These are phyloP conservation scores for Exutisphaerella laricina DNA, from an alignment of 2,329 filamentous ascomycete species.

Conservation along the genomic window DNA sequence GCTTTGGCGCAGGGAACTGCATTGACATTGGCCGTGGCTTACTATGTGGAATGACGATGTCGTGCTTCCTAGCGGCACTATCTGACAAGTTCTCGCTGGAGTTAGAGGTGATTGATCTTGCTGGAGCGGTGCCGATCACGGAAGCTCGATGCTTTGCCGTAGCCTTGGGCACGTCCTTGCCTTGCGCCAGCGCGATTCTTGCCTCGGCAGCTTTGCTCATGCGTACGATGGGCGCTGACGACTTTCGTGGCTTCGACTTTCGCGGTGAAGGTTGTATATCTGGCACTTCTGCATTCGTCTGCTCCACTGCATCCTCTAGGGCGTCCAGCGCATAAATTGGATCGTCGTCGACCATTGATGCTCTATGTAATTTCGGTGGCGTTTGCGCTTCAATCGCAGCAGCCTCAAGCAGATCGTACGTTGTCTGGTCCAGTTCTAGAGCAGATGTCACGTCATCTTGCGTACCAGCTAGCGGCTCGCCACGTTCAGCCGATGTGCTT, in stretches of 20 bases:
- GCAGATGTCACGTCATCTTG: background rate
- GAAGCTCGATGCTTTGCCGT: conserved; percentile 21
- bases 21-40: conserved; percentile 45
- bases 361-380: conserved; percentile 10
- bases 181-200: conserved; percentile 28
- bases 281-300: conserved; percentile 33
- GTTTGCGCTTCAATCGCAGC: conserved; percentile 22
- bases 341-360: conserved; percentile 35
- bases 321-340: conserved; percentile 48
- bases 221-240: conserved; percentile 26
- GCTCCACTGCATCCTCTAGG: conserved; percentile 48
- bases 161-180: conserved; percentile 21
- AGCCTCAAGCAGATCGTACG: conserved; percentile 25
- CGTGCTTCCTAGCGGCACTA: conserved; percentile 20
- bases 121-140: conserved; percentile 13
- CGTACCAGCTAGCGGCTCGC: background rate
- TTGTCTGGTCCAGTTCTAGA: conserved; percentile 1
- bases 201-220: conserved; percentile 31
- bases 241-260: conserved; percentile 23
- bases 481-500: background rate
- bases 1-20: conserved; percentile 44
- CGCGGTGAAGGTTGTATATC: conserved; percentile 29
- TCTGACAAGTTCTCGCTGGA: conserved; percentile 15
- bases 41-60: conserved; percentile 33
- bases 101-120: conserved; percentile 16